phyloP scores from a whole-genome alignment of 495 filamentous ascomycete genomes.

The Choiromyces venosus region DNA sequence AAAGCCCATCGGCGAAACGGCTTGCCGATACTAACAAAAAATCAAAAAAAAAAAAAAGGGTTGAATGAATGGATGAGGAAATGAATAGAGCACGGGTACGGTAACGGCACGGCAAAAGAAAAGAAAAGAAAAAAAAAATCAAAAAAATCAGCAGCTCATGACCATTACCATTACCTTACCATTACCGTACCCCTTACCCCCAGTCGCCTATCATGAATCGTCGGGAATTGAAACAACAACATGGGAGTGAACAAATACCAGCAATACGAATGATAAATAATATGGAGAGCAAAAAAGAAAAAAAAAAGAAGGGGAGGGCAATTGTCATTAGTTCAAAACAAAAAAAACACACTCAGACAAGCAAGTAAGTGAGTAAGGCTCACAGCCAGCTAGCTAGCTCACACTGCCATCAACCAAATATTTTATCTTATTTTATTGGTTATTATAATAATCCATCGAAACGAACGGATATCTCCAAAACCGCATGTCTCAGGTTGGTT shows the following conservation, averaged over 20 bases:
- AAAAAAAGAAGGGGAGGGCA: background rate
- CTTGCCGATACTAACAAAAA: background rate
- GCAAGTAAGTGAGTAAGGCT: too few species aligned
- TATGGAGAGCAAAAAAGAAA: background rate
- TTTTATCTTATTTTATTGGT: background rate
- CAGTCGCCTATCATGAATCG: background rate
- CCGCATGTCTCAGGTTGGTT: background rate
- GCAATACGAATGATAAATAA: background rate
- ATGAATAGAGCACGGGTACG: too few species aligned
- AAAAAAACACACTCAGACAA: background rate
- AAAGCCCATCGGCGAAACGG: background rate
- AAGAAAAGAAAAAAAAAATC: too few species aligned
- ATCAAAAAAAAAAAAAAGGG: background rate
- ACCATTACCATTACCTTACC: background rate
- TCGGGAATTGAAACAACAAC: background rate
- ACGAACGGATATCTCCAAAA: background rate
- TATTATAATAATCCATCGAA: too few species aligned
- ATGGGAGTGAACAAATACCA: background rate
- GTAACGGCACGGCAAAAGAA: background rate
- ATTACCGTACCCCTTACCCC: background rate
- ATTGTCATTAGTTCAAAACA: background rate
- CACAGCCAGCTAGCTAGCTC: too few species aligned
- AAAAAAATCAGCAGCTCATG: background rate
- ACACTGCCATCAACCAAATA: too few species aligned
- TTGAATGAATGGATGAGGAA: background rate